Conservation (phyloP, 1,284 basidiomycete genomes). For the Schizophyllum commune region DNA sequence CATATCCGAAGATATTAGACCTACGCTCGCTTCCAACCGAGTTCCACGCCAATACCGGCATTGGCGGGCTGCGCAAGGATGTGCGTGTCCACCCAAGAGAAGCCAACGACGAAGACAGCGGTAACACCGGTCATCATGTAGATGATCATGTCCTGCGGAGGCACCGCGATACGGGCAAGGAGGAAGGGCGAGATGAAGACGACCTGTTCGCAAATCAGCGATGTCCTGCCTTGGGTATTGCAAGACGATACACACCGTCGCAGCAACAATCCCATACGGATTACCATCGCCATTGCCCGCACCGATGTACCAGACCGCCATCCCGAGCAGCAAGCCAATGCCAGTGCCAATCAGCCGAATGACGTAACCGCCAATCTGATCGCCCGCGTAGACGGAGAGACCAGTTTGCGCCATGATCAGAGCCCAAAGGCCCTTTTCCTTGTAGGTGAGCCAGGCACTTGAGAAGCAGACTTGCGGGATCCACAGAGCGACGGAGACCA, state of each 20-base stretch:
- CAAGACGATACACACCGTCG: constrained; percentile 21
- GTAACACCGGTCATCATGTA: constrained; percentile 30
- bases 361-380: constrained; percentile 29
- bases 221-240: not conserved
- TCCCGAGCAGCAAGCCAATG: constrained; percentile 27
- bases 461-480: constrained; percentile 25
- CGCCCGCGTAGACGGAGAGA: constrained; percentile 31
- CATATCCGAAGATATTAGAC: constrained; percentile 11
- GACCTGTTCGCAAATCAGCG: constrained; percentile 16
- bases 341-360: constrained; percentile 25
- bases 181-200: constrained; percentile 26
- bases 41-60: constrained; percentile 25
- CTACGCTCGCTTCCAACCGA: constrained; percentile 35
- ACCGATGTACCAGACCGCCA: constrained; percentile 34
- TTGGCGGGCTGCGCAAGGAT: constrained; percentile 17
- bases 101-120: constrained; percentile 31
- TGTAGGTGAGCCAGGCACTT: constrained; percentile 34
- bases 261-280: constrained; percentile 31
- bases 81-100: constrained; percentile 32
- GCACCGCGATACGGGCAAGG: constrained; percentile 23
- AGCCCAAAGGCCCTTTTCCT: constrained; percentile 34
- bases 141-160: constrained; percentile 23
- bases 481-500: constrained; percentile 35
- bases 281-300: constrained; percentile 27
- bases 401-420: constrained; percentile 35